Base-by-base conservation (phyloP, 805 yeast genomes). In the Saccharomycopsis fodiens region DNA sequence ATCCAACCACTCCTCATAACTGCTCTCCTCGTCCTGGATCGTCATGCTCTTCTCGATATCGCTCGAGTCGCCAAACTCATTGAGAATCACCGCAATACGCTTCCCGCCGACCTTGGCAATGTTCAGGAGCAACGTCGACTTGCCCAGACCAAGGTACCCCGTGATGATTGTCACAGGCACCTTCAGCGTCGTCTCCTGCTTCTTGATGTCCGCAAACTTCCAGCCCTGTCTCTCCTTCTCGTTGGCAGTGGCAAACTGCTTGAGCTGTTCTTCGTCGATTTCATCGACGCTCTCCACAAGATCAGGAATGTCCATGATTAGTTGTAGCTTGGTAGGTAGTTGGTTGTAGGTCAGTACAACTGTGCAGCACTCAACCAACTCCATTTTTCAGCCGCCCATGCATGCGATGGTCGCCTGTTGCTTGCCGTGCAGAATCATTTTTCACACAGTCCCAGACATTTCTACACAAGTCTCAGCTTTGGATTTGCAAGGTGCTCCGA, bases 101-200 rank as follows among this genome's bases (percentile, higher is more conserved):
- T 78, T 76, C 45, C 74, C 78, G n/a, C 86, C 78, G 43, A 73
- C 75, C 46, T 72, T 65, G 1, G 95, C 87, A 15, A 93, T 76
- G 47, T 73, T 70, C 44, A 85, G 86, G 22, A 93, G 68, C 39
- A 93, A 63, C 0, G 97, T 91, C 0, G 93, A 82, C 58, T 93
- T 93, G 1, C 98, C 98, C 10, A 95, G 82, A 1, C 98, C 98
- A 34, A 93, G 65, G 59, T 89, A 93, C 2, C 98, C 98, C 0
- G 98, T 91, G 32, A 93, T 79, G 13, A 93, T 86, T 0, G 97
- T 87, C 15, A 93, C 78, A 1, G 98, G 98, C 3, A 89, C 89
- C 59, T 78, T 80, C 22, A 2, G 35, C n/a, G 5, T 15, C 31
- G 8, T 35, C 34, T 5, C 22, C 35, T 13, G 39, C 21, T 23